Base-by-base conservation (phyloP, 176 grass and related monocot genomes). In the Melocanna baccifera region DNA sequence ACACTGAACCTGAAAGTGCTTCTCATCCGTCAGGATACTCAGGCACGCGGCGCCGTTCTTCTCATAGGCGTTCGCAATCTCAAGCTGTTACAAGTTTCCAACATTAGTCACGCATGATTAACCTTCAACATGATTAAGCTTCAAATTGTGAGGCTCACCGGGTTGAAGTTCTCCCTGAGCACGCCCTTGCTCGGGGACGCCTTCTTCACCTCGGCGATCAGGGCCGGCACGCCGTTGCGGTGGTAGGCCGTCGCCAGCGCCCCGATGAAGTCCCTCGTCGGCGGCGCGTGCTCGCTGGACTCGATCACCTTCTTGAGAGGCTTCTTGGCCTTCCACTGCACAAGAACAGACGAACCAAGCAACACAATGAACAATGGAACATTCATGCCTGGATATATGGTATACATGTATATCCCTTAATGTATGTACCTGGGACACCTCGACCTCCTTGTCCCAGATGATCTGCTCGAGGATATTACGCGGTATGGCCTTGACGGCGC, bases 361-460 rank as follows among this genome's bases (percentile, higher is more conserved):
- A 45, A 74, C n/a, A 37, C 26, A n/a, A 61, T 25, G 39, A 30
- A n/a, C n/a, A n/a, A n/a, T n/a, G n/a, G n/a, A n/a, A n/a, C 43
- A 16, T 47, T 6, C 7, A 15, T 37, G 50, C 22, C 23, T 26
- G 58, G n/a, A 61, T 26, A 61, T 61, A 61, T 61, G n/a, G 14
- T 1, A 77, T 42, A 4, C 40, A 0, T n/a, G 30, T 40, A 30
- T 56, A 48, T 65, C 55, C 55, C 32, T 34, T 34, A 34, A 23
- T 58, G 55, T 23, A 3, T 8, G 15, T 92, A 74, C 90, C 92
- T 93, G 87, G 8, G 62, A 64, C 42, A 98, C 96, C 81, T 98
- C 96, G 15, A 95, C 87, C 83, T 98, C 92, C 71, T 98, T 98
- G 76, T 98, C 96, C 96, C 96, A 98, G 50, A 98, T 77, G 87